Conservation (phyloP, 116 monocot species). For the Thalassia testudinum region DNA sequence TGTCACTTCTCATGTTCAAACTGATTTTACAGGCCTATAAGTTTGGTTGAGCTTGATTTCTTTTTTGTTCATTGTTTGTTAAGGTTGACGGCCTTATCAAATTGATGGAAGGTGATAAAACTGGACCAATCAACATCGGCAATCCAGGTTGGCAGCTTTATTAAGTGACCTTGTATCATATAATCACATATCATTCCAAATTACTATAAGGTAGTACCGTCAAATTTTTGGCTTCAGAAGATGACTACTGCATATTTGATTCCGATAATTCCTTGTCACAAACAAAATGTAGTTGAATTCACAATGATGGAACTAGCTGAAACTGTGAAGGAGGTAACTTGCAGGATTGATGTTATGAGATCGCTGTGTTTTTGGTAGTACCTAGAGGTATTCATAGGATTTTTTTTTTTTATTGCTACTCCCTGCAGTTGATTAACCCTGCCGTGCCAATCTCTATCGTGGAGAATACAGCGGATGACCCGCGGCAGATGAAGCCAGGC, state of each 20-base stretch:
- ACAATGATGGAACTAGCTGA: slow-evolving; percentile 93
- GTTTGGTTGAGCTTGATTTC: too few relatives aligned
- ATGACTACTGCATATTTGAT: slow-evolving; percentile 3
- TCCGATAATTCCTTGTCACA: not conserved
- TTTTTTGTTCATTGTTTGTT: not conserved
- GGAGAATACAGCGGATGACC: slow-evolving; percentile 88
- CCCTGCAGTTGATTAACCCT: slow-evolving; percentile 65
- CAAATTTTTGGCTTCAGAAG: not conserved
- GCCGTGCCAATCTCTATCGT: slow-evolving; percentile 33
- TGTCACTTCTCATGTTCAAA: not conserved
- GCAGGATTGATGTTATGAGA: not conserved
- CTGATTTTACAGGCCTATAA: not conserved
- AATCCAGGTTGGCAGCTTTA: slow-evolving; percentile 54
- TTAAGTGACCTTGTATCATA: not conserved
- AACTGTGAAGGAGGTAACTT: slow-evolving; percentile 70
- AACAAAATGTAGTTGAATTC: slow-evolving; percentile 42
- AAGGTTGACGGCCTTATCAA: slow-evolving; percentile 83
- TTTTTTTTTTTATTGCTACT: not conserved
- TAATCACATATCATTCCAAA: not conserved
- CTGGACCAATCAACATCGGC: slow-evolving; percentile 84
- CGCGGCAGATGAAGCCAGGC: slow-evolving; percentile 80
- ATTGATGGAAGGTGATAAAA: slow-evolving; percentile 74
- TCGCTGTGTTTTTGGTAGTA: not conserved
- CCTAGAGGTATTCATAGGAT: not conserved
- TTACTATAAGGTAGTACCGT: not conserved